phyloP scores from a whole-genome alignment of 768 basidiomycete genomes.

The Leccinum pellstonianum region DNA sequence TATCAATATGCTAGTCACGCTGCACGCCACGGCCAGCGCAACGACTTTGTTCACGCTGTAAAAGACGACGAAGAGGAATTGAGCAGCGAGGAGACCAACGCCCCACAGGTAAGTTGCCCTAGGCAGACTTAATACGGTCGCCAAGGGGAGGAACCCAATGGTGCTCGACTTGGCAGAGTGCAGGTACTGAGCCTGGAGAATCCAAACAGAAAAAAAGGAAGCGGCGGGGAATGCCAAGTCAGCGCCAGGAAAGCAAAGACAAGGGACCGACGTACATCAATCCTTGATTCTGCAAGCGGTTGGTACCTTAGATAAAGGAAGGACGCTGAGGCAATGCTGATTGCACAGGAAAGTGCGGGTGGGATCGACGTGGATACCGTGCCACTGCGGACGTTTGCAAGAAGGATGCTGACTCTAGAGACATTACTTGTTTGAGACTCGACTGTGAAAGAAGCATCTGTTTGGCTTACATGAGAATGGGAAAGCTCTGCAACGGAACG shows the following conservation, averaged over 20 bases:
- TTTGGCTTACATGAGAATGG: conserved; percentile 25
- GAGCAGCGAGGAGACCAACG: conserved; percentile 27
- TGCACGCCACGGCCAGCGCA: conserved; percentile 11
- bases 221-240: neutral
- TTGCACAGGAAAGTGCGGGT: conserved; percentile 22
- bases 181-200: conserved; percentile 35
- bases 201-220: neutral
- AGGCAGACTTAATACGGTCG: conserved; percentile 54
- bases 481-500: conserved; percentile 22
- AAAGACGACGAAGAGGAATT: conserved; percentile 23
- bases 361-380: conserved; percentile 22
- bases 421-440: conserved; percentile 29
- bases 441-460: neutral
- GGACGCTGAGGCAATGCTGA: conserved; percentile 30
- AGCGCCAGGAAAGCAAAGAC: neutral
- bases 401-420: conserved; percentile 39
- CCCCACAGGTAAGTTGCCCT: conserved; percentile 53
- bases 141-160: conserved; percentile 48
- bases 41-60: conserved; percentile 11
- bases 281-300: conserved; percentile 26
- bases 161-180: conserved; percentile 33
- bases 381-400: conserved; percentile 29
- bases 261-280: conserved; percentile 39
- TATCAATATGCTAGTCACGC: conserved; percentile 5
- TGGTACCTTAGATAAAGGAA: conserved; percentile 28